These are phyloP conservation scores for Diaporthe sp. DNA, from an alignment of 2,329 filamentous ascomycete species.

Conservation along the genomic window DNA sequence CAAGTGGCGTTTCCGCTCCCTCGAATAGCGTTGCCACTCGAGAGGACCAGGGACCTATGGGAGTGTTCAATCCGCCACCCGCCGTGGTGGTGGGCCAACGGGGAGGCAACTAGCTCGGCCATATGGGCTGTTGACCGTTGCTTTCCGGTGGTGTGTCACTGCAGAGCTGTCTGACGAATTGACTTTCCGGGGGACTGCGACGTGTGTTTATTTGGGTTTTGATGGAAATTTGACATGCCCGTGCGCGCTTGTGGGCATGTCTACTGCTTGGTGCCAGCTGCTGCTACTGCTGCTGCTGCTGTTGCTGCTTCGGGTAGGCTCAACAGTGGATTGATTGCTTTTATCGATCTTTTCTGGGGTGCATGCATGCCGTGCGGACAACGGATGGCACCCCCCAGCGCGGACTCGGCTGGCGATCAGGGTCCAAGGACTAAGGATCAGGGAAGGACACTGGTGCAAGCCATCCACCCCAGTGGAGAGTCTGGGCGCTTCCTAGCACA, in stretches of 20 bases:
- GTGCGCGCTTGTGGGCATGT: background rate
- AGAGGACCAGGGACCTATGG: background rate
- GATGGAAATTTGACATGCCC: background rate
- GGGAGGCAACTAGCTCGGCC: background rate
- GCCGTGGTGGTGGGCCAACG: background rate
- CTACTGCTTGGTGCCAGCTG: background rate
- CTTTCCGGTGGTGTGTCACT: background rate
- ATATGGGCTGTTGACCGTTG: background rate
- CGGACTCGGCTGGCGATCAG: constrained; percentile 22
- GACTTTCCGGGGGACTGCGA: background rate
- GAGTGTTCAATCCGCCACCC: background rate
- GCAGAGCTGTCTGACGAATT: background rate
- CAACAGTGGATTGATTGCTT: background rate
- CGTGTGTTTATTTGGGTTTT: background rate
- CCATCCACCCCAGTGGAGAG: background rate
- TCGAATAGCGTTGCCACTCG: background rate
- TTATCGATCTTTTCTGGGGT: background rate
- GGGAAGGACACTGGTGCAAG: background rate
- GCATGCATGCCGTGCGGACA: constrained; percentile 10
- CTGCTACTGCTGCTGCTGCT: background rate
- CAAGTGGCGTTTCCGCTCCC: background rate
- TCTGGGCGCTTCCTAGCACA: background rate
- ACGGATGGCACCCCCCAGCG: constrained; percentile 16
- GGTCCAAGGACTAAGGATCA: background rate
- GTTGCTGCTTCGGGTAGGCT: background rate